Base-by-base conservation (phyloP, 495 filamentous ascomycete genomes). In the Neurospora sp. region DNA sequence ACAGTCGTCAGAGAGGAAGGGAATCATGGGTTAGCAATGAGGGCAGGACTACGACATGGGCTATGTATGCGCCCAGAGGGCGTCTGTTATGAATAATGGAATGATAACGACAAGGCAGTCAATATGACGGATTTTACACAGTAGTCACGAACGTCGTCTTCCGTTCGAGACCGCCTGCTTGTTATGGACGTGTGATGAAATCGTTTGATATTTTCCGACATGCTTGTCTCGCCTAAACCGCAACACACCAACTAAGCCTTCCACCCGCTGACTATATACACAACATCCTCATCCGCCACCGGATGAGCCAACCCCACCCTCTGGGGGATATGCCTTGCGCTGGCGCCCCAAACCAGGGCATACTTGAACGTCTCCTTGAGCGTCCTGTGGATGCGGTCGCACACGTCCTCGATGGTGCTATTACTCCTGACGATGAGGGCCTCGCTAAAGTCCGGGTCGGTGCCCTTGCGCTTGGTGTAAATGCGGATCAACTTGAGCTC, bases 291-390 rank as follows among this genome's bases (percentile, higher is more conserved):
- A 78, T 99, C 96, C 3, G 91, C 86, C 72, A 99, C 94, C 47
- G 88, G 75, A 87, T 99, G 96, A 9, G 87, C 85, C 78, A 99
- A 81, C 3, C 96, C 96, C 39, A 98, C 95, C 61, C 96, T 87
- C 83, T 99, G 96, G 16, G 96, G 96, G 16, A 97, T 86, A 87
- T 99, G 96, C 75, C 93, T 86, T 27, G 96, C 96, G 82, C 94
- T 98, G 12, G 93, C 93, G 27, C 96, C 96, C 96, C 96, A 99
- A 3, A 99, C 96, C 77, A 98, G 81, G 2, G 96, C 96, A 84
- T 98, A 98, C 84, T 98, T 99, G 85, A 98, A 99, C 3, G 93
- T 97, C 65, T 99, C 96, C 87, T 98, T 98, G 73, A 99, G 83
- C 38, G 91, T 94, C 41, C 96, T 87, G 83, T 99, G 96, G 71